A percentile compares a stretch with the other conserved stretches of the same genome.
Evolutionary conservation across 345 rosid genomes (phyloP).

Genomic region (Camelina neglecta): DNA sequence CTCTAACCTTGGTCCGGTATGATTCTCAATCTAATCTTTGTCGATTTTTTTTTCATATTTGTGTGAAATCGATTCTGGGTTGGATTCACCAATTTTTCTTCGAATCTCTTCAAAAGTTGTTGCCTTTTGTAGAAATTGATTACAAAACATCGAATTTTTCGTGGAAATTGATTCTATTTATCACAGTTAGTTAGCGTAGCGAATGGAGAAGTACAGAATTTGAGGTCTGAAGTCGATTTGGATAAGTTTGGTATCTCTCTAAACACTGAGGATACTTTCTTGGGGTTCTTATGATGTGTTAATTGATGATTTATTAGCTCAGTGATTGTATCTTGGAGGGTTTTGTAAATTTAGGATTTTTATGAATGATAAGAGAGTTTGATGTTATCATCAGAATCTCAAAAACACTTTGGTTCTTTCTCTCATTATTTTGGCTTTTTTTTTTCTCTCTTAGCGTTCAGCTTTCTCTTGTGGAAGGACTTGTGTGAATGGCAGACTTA

Average conservation of each 20-base stretch:
- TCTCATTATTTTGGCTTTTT: not conserved
- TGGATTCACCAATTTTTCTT: not conserved
- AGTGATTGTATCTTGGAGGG: not conserved
- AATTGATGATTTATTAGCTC: not conserved
- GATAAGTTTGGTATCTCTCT: too few species aligned
- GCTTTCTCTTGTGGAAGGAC: constrained; percentile 32
- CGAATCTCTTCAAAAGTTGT: not conserved
- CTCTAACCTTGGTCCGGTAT: constrained; percentile 12
- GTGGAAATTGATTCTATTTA: too few species aligned
- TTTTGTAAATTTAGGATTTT: not conserved
- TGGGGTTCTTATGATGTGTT: constrained; percentile 8
- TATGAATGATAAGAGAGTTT: not conserved
- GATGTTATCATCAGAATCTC: constrained; percentile 18
- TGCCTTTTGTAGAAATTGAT: not conserved
- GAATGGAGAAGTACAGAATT: too few species aligned
- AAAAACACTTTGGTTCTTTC: not conserved
- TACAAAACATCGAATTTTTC: too few species aligned
- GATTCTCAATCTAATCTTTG: not conserved
- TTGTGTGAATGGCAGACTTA: constrained; percentile 69
- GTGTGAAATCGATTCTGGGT: not conserved
- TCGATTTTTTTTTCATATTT: not conserved
- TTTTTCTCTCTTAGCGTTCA: not conserved
- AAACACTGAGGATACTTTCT: not conserved
- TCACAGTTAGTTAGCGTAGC: too few species aligned
- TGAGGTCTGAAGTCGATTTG: too few species aligned